Base-by-base conservation (phyloP, 495 filamentous ascomycete species). In the Pseudevernia furfuracea region DNA sequence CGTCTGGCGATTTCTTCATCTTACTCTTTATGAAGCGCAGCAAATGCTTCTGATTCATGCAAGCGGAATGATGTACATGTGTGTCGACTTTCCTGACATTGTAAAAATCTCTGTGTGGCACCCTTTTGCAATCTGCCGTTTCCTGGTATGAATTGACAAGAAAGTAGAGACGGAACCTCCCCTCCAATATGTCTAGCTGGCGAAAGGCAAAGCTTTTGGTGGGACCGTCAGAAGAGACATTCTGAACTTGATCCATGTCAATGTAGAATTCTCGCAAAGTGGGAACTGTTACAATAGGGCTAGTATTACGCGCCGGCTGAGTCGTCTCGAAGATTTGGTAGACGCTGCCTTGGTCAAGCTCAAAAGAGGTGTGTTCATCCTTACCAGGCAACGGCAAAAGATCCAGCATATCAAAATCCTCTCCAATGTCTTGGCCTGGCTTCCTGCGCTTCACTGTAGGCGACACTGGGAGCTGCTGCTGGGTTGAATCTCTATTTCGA, bases 31-130 rank as follows among this genome's bases (percentile, higher is more conserved):
- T 98, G 75, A 97, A 98, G 46, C 94, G 89, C 65, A 98, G 80
- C 49, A 98, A 78, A 80, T 98, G 94, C 72, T 98, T 98, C 78
- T 97, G 94, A 74, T 97, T 98, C 94, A 98, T 98, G 74, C 95
- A 97, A 46, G 94, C 95, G 8, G 94, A 98, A 74, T 98, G 94
- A 74, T 98, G 94, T 65, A 98, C 94, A 80, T 98, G 94, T 19
- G 94, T 98, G 74, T 98, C 94, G 30, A 98, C 95, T 74, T 98
- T 98, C 66, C 94, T 83, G 58, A 98, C 94, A 71, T 98, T 98
- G 77, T 98, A 98, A 71, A 98, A 98, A 75, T 98, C 94, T 77
- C 94, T 84, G 74, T 98, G 94, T 34, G 94, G 94, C 14, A 97
- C 95, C 71, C 85, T 90, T 76, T 98, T 98, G 76, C 89, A 96